Base-by-base conservation (phyloP, 805 yeast genomes). In the Kodamaea kakaduensis region DNA sequence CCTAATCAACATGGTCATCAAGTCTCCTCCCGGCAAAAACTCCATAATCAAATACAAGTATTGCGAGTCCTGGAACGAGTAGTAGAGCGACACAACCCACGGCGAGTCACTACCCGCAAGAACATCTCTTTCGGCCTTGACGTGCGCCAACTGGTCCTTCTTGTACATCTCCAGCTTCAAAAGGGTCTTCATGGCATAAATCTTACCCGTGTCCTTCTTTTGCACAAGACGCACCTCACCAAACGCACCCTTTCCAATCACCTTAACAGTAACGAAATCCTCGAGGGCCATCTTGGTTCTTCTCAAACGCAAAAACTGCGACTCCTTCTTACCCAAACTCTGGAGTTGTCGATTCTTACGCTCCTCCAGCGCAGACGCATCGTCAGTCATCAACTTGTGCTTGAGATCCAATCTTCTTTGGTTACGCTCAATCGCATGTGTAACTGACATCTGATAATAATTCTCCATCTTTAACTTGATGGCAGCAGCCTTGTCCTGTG, bases 151-250 rank as follows among this genome's bases (percentile, higher is more conserved):
- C 58, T 88, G 96, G 49, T 90, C 97, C 53, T 86, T 88, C 52
- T 86, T 84, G 61, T 84, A 88, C 94, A 93, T 88, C 61, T 93
- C 98, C 34, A 84, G 74, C 60, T 86, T 93, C 54, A 82, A 72
- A 51, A 83, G 73, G 3, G 96, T 89, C 62, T 88, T 88, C 98
- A 86, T 93, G 32, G 95, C 96, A 65, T 80, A 88, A 22, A 84
- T 89, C 61, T 84, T 82, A 35, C 96, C 95, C 1, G 93, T 83
- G 59, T 93, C 98, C 35, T 69, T 72, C 67, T 89, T 90, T 54
- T 93, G 97, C 9, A 93, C 97, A 36, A 93, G 68, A 43, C 97
- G 75, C 22, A 93, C 98, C 54, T 88, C 97, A 43, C 98, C 98
- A 65, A 93, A 93, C 0, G 98, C 96, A 44, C 98, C 98, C 58